These are phyloP conservation scores for Monosporozyma siamensis DNA, from an alignment of 805 yeast genomes.

Conservation along the genomic window DNA sequence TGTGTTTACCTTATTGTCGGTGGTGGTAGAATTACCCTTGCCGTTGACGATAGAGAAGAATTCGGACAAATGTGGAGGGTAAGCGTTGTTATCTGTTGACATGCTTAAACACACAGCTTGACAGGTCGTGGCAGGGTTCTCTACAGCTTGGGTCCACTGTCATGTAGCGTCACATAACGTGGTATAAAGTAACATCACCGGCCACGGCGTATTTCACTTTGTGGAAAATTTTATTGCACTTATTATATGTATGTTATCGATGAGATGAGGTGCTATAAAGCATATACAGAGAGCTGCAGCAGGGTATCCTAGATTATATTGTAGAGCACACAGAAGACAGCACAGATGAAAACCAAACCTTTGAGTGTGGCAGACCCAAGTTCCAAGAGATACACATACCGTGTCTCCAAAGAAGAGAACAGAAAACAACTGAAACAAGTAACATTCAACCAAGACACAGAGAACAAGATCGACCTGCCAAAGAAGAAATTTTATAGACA, in stretches of 20 bases:
- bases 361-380: constrained; percentile 17
- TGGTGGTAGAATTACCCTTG: background rate
- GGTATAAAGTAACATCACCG: too few species aligned
- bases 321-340: too few species aligned
- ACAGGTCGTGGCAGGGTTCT: too few species aligned
- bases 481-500: constrained; percentile 85
- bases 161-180: too few species aligned
- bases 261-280: too few species aligned
- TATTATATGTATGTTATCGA: too few species aligned
- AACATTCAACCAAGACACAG: background rate
- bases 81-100: background rate
- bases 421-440: constrained; percentile 41
- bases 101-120: too few species aligned
- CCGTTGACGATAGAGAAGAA: constrained; percentile 45
- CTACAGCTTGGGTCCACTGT: too few species aligned
- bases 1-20: background rate
- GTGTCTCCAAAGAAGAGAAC: constrained; percentile 40
- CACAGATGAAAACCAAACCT: constrained; percentile 18
- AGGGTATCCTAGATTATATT: background rate
- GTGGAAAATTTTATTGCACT: too few species aligned
- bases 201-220: too few species aligned
- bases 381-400: constrained; percentile 33
- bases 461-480: constrained; percentile 45
- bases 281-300: background rate
- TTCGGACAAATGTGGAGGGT: constrained; percentile 46